These are phyloP conservation scores for Elsinoe batatas DNA, from an alignment of 2,329 filamentous ascomycete genomes.

Conservation along the genomic window DNA sequence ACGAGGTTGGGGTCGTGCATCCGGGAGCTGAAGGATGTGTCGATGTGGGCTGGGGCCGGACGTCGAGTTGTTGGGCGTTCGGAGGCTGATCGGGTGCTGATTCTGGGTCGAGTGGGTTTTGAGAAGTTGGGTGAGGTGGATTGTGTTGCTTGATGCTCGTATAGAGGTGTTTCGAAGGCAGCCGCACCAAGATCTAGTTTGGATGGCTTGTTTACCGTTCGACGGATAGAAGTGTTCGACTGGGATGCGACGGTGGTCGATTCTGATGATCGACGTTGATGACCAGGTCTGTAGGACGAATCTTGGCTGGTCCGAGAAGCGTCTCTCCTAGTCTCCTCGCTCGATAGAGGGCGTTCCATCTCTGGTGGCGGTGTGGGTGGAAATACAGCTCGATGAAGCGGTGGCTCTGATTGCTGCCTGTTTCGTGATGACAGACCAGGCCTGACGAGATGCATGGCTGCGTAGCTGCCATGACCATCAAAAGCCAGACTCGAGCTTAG, in stretches of 20 bases:
- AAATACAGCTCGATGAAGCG: conserved; percentile 69
- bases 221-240: conserved; percentile 23
- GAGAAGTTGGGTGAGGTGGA: not conserved
- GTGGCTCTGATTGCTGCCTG: conserved; percentile 77
- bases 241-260: conserved; percentile 24
- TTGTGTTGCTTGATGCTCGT: conserved; percentile 6
- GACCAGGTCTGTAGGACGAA: conserved; percentile 33
- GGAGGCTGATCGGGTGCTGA: conserved; percentile 32
- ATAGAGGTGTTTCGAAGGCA: conserved; percentile 35
- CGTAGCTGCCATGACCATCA: conserved; percentile 82
- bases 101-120: not conserved
- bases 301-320: conserved; percentile 19
- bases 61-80: conserved; percentile 31
- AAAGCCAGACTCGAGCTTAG: conserved; percentile 37
- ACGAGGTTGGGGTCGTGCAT: not conserved
- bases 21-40: not conserved
- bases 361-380: conserved; percentile 98
- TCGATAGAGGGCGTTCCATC: conserved; percentile 44
- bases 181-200: conserved; percentile 40
- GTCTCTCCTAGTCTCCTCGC: conserved; percentile 14
- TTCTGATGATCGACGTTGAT: conserved; percentile 29
- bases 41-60: not conserved
- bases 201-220: conserved; percentile 38
- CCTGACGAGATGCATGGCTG: conserved; percentile 86
- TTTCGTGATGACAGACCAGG: conserved; percentile 65